Conservation (phyloP, 345 rosid species). For the Chamaenerion angustifolium region DNA sequence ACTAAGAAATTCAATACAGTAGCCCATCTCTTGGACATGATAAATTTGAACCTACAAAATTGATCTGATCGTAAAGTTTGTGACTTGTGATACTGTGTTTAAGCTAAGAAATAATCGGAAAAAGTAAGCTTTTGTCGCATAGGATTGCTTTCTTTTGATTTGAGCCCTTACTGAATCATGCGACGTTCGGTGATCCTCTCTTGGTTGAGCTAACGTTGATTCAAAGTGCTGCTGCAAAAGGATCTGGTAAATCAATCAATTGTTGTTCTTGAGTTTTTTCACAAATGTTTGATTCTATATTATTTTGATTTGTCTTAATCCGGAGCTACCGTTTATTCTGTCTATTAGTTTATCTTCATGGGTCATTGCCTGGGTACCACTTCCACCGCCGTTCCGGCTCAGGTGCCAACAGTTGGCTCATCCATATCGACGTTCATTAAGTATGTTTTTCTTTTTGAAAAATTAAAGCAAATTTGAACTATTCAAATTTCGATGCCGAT, state of each 20-base stretch:
- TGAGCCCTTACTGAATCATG: not conserved
- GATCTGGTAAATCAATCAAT: slow-evolving; percentile 9
- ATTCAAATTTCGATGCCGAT: too few species aligned
- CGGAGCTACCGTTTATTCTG: too few species aligned
- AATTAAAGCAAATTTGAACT: too few species aligned
- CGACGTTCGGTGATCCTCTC: not conserved
- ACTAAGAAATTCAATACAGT: too few species aligned
- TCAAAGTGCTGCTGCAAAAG: slow-evolving; percentile 10
- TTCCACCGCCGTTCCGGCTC: slow-evolving; percentile 27
- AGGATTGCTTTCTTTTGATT: not conserved
- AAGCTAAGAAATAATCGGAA: not conserved
- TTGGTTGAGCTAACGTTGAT: slow-evolving; percentile 13
- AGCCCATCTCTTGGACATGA: too few species aligned
- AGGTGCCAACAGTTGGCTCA: slow-evolving; percentile 36
- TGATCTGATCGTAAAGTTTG: too few species aligned
- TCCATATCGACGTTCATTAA: slow-evolving; percentile 32
- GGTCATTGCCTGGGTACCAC: slow-evolving; percentile 38
- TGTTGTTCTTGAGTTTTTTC: too few species aligned
- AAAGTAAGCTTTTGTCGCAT: slow-evolving; percentile 8
- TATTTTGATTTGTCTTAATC: too few species aligned
- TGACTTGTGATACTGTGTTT: too few species aligned
- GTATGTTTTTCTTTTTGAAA: too few species aligned
- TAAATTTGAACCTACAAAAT: too few species aligned
- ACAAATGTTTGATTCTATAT: too few species aligned
- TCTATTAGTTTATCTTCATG: slow-evolving; percentile 30